Evolutionary conservation across 2,329 filamentous ascomycete species (phyloP).

Genomic region (Aspergillus awamori): DNA sequence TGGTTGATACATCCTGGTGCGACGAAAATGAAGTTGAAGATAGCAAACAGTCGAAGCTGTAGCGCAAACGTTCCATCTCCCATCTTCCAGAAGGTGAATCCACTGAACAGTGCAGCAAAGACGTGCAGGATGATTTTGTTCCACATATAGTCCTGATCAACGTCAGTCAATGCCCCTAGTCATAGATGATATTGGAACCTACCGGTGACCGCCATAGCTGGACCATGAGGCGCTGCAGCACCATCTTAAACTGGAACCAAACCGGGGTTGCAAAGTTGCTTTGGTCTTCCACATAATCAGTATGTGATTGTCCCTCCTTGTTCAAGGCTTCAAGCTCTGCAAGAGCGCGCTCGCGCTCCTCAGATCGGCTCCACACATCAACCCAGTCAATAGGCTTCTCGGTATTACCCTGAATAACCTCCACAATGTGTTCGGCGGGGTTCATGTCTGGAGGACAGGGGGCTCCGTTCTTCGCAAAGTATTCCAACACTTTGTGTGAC

Average conservation of each 20-base stretch:
- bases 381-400: constrained; percentile 35
- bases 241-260: constrained; percentile 45
- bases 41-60: constrained; percentile 60
- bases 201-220: constrained; percentile 41
- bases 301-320: constrained; percentile 20
- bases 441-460: constrained; percentile 57
- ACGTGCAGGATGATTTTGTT: constrained; percentile 58
- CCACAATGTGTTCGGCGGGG: constrained; percentile 54
- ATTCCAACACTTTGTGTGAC: constrained; percentile 48
- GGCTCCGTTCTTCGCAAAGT: constrained; percentile 58
- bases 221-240: constrained; percentile 36
- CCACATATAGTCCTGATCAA: constrained; percentile 45
- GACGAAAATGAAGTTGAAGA: constrained; percentile 67
- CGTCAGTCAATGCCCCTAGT: not conserved
- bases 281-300: constrained; percentile 34
- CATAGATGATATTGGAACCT: constrained; percentile 9
- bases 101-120: constrained; percentile 60
- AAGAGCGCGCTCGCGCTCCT: constrained; percentile 31
- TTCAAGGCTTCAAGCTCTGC: constrained; percentile 33
- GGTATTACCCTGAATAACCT: constrained; percentile 36
- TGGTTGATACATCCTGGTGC: constrained; percentile 62
- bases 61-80: constrained; percentile 55
- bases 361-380: constrained; percentile 35
- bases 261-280: constrained; percentile 43
- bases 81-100: constrained; percentile 65